A percentile compares a stretch with the other conserved stretches of the same genome.
phyloP scores from a whole-genome alignment of 768 basidiomycete species.

The Russula olivacea region DNA sequence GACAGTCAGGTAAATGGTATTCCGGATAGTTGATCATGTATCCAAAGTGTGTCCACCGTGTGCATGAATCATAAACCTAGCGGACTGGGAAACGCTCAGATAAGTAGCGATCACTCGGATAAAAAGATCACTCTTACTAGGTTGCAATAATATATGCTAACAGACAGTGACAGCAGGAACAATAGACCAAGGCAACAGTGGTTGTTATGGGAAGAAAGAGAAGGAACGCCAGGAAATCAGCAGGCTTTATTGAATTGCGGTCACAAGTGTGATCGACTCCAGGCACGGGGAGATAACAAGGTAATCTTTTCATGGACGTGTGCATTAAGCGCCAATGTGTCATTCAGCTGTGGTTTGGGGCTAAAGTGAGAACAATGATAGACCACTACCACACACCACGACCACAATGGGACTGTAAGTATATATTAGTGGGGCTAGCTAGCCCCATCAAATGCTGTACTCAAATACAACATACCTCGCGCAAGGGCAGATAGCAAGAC shows the following conservation, averaged over 20 bases:
- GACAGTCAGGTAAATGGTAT: background rate
- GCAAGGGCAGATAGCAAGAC: conserved; percentile 4
- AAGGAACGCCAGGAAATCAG: no score
- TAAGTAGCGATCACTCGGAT: background rate
- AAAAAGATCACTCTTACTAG: background rate
- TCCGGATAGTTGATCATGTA: background rate
- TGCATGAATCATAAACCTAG: background rate
- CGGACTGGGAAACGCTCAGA: background rate
- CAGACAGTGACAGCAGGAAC: background rate
- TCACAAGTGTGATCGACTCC: no score
- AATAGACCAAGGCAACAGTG: background rate
- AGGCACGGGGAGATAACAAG: background rate
- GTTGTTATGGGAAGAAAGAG: background rate
- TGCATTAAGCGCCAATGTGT: background rate
- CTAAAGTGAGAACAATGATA: conserved; percentile 19
- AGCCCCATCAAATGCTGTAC: background rate
- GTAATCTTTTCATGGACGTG: background rate
- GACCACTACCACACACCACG: conserved; percentile 1
- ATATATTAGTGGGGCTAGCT: conserved; percentile 8
- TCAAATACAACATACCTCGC: background rate
- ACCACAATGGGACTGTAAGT: conserved; percentile 4
- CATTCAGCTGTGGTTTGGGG: conserved; percentile 1
- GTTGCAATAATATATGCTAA: background rate
- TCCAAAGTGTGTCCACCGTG: background rate
- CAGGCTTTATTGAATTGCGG: no score